Evolutionary conservation across 257 asterid genomes (phyloP).

Genomic region (Schizonepeta tenuifolia): DNA sequence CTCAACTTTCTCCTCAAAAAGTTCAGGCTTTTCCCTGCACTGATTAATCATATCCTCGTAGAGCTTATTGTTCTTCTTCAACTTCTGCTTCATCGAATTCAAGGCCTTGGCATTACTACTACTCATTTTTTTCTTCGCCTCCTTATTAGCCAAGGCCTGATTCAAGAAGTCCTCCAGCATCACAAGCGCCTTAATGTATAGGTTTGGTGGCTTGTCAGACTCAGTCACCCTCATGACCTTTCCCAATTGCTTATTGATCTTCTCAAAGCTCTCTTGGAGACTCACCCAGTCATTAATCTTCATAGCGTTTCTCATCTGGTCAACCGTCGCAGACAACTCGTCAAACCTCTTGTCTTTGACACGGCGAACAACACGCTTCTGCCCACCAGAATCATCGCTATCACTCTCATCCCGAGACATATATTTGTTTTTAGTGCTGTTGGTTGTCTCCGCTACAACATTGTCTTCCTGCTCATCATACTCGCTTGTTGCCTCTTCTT

Average conservation of each 20-base stretch:
- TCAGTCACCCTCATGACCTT: conserved; percentile 87
- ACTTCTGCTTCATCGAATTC: conserved; percentile 92
- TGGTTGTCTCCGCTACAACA: conserved; percentile 41
- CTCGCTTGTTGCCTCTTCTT: conserved; percentile 61
- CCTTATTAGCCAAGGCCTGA: conserved; percentile 84
- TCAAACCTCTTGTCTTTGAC: conserved; percentile 85
- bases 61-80: conserved; percentile 83
- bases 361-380: conserved; percentile 77
- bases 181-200: conserved; percentile 89
- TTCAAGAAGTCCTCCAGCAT: conserved; percentile 84
- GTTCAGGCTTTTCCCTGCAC: conserved; percentile 85
- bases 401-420: conserved; percentile 53
- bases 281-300: conserved; percentile 95
- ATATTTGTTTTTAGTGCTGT: conserved; percentile 49
- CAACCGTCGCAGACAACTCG: conserved; percentile 81
- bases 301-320: conserved; percentile 95
- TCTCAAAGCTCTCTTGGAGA: conserved; percentile 93
- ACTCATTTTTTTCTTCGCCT: conserved; percentile 98
- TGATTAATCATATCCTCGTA: conserved; percentile 78
- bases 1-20: conserved; percentile 67
- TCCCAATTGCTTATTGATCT: conserved; percentile 90
- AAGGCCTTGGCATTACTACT: conserved; percentile 92
- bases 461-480: conserved; percentile 54
- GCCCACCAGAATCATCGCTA: conserved; percentile 67
- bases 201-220: conserved; percentile 68